A percentile compares a stretch with the other conserved stretches of the same genome.
Evolutionary conservation across 2,329 filamentous ascomycete species (phyloP).

Genomic region (Xylariaceae sp.): DNA sequence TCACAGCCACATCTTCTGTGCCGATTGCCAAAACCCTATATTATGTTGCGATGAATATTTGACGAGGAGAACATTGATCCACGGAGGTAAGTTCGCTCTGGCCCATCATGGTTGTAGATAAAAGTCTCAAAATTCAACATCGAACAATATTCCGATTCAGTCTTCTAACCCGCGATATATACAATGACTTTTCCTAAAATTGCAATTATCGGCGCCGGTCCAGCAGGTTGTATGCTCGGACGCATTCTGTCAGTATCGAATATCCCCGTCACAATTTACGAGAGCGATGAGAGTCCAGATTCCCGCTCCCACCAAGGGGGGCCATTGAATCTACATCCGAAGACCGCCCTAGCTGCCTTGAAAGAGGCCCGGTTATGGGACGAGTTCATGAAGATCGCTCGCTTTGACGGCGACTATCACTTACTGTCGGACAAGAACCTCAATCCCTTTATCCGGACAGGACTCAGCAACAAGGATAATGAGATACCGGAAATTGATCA

Average conservation of each 20-base stretch:
- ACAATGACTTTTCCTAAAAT: conserved; percentile 38
- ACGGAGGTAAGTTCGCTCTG: no score
- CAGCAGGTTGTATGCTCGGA: conserved; percentile 53
- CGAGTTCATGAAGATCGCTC: conserved; percentile 52
- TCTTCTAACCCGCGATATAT: background rate
- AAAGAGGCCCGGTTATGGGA: conserved; percentile 53
- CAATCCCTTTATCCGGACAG: conserved; percentile 38
- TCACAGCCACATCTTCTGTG: background rate
- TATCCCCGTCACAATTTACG: conserved; percentile 53
- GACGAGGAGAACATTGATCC: no score
- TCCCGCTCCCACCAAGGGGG: conserved; percentile 56
- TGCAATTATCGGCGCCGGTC: conserved; percentile 53
- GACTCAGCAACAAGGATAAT: conserved; percentile 37
- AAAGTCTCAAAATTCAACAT: background rate
- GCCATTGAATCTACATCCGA: conserved; percentile 56
- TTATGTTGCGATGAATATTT: no score
- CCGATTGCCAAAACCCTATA: no score
- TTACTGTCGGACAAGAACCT: conserved; percentile 49
- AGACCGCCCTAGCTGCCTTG: conserved; percentile 54
- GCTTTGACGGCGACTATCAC: conserved; percentile 55
- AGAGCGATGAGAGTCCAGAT: conserved; percentile 48
- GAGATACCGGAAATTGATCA: conserved; percentile 59
- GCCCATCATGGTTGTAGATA: background rate
- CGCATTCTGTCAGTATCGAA: conserved; percentile 52
- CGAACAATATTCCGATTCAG: background rate